Evolutionary conservation across 371 early-diverging fungal species (phyloP), one percentile per base, ranked within the genome.

Genomic region (Capillidium rhysosporum): DNA sequence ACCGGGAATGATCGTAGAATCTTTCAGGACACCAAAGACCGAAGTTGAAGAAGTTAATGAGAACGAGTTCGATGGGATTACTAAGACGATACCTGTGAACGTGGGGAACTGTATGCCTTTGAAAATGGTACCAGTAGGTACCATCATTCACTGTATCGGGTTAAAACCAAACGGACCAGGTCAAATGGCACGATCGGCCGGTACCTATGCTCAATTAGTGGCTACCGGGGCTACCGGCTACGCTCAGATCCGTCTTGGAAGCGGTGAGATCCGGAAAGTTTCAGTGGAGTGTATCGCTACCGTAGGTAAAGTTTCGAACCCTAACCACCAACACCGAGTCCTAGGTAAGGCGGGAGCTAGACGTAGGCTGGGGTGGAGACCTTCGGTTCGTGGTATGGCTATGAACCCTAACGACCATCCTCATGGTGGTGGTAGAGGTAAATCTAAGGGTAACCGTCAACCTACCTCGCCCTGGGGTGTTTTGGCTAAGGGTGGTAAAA

Each of bases 401-500:
- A 92, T 92, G 94, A 98, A 94, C 72, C 85, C 96, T n/a, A 73
- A 76, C 52, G 96, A 98, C 71, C 99, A 98, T 75, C 92, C 96
- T 55, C 95, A 94, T 68, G 99, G 99, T 72, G 99, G 99, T 79
- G 98, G 98, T 76, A 77, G 86, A 62, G 83, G 86, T 62, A 92
- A 91, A 73, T 84, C 85, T 57, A 89, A 91, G 79, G 94, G 98
- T 70, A 82, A 79, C 62, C 82, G 86, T 64, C 80, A 89, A 48
- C 87, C 96, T 41, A 67, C 82, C 59, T 85, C 87, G 49, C 92
- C 92, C 38, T 93, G 95, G 94, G 95, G 95, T 67, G 82, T 82
- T 59, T 75, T 82, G 59, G 87, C 93, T 56, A 93, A 93, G 82
- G 96, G 96, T 64, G 92, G 88, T 64, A 89, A 88, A 73, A 92